A percentile compares a stretch with the other conserved stretches of the same genome.
These are phyloP conservation scores for Viola odorata DNA, from an alignment of 345 rosid genomes.

Conservation along the genomic window DNA sequence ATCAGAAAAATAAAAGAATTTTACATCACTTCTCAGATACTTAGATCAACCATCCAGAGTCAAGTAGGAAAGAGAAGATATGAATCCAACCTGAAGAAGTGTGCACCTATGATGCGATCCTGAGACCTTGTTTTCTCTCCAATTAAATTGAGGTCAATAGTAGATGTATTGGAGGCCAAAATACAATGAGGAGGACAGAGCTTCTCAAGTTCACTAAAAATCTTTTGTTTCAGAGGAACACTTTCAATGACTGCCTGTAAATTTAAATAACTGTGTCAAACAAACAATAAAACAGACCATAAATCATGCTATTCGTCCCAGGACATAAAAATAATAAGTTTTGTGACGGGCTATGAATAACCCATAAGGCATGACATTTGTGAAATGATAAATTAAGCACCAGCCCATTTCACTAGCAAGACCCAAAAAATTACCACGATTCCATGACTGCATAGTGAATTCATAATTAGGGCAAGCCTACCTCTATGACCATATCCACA, in stretches of 20 bases:
- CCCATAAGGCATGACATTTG: neutral
- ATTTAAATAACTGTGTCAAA: constrained; percentile 15
- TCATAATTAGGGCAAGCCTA: constrained; percentile 5
- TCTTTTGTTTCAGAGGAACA: constrained; percentile 75
- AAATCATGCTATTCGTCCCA: constrained; percentile 4
- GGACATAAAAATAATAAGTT: neutral
- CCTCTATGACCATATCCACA: constrained; percentile 98
- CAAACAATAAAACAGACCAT: constrained; percentile 2
- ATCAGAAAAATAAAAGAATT: neutral
- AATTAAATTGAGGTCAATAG: constrained; percentile 65
- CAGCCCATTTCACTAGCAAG: constrained; percentile 1
- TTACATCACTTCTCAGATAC: neutral
- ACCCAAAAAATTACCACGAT: neutral
- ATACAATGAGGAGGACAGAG: constrained; percentile 80
- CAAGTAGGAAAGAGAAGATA: neutral
- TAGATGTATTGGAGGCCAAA: constrained; percentile 87
- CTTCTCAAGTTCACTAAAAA: constrained; percentile 80
- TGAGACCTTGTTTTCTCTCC: constrained; percentile 75
- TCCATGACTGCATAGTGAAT: neutral
- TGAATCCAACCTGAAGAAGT: constrained; percentile 75
- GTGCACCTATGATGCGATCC: constrained; percentile 89
- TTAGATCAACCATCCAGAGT: neutral
- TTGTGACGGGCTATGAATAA: neutral
- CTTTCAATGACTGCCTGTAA: constrained; percentile 90
- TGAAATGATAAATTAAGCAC: neutral